Percentiles rank a stretch among this genome's conserved stretches.
Evolutionary conservation across 306 rosid genomes (phyloP).

Genomic region (Dalbergia cultrata): DNA sequence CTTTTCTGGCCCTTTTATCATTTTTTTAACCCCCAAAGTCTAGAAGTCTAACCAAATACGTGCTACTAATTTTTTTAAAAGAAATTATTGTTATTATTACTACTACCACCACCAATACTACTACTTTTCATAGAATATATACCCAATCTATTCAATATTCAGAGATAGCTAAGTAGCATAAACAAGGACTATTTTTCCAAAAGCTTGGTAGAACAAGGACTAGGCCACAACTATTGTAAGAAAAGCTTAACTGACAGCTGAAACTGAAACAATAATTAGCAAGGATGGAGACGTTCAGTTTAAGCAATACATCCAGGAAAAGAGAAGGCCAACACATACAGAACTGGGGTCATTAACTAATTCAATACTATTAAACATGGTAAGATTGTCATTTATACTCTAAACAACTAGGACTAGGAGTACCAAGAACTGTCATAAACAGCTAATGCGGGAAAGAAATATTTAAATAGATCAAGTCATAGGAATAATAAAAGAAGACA

Average conservation of each 20-base stretch:
- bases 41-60: conserved; percentile 26
- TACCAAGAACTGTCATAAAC: conserved; percentile 7
- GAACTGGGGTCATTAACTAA: not conserved
- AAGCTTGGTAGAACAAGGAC: conserved; percentile 1
- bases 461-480: conserved; percentile 11
- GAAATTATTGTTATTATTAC: not conserved
- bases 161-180: conserved; percentile 7
- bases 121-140: not conserved
- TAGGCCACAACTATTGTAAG: conserved; percentile 23
- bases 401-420: conserved; percentile 1
- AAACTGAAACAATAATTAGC: conserved; percentile 5
- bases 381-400: conserved; percentile 12
- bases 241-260: conserved; percentile 19
- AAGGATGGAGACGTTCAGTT: not conserved
- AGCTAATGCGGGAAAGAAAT: conserved; percentile 7
- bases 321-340: not conserved
- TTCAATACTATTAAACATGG: not conserved
- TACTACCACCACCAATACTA: not conserved
- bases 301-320: too few species aligned
- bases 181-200: conserved; percentile 14
- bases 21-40: too few species aligned
- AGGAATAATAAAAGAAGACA: not conserved
- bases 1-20: too few species aligned
- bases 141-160: not conserved
- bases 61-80: not conserved